Percentiles rank a stretch among this genome's conserved stretches.
phyloP scores from a whole-genome alignment of 2,329 filamentous ascomycete genomes.

The Pestalotiopsis sp. region DNA sequence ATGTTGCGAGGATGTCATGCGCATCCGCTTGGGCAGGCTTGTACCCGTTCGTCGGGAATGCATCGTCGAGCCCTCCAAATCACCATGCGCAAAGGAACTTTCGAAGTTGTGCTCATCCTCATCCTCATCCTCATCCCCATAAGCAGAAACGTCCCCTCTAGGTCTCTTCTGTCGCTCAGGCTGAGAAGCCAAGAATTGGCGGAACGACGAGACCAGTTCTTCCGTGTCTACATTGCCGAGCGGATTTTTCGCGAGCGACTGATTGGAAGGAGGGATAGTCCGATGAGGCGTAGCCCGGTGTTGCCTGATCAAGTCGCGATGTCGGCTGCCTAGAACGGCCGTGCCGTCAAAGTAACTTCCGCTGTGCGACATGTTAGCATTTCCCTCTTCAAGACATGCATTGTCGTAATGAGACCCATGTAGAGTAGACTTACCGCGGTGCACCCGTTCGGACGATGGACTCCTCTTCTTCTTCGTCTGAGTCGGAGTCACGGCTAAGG shows the following conservation, averaged over 20 bases:
- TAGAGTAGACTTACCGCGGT: slow-evolving; percentile 19
- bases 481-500: slow-evolving; percentile 19
- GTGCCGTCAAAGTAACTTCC: slow-evolving; percentile 26
- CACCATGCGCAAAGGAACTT: no score
- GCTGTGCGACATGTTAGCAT: slow-evolving; percentile 25
- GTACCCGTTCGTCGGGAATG: background rate
- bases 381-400: background rate
- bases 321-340: slow-evolving; percentile 22
- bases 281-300: background rate
- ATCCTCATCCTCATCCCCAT: background rate
- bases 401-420: background rate
- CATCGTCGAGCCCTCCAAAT: no score
- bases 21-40: background rate
- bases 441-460: slow-evolving; percentile 23
- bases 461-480: slow-evolving; percentile 23
- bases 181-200: background rate
- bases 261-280: slow-evolving; percentile 14
- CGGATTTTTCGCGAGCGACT: slow-evolving; percentile 16
- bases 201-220: background rate
- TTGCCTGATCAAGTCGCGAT: slow-evolving; percentile 20
- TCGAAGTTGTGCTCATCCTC: background rate
- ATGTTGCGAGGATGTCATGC: background rate
- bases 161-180: background rate
- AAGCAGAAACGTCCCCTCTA: background rate
- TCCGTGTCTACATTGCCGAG: background rate